These are phyloP conservation scores for Monotropa hypopitys DNA, from an alignment of 179 eudicot genomes.

Conservation along the genomic window DNA sequence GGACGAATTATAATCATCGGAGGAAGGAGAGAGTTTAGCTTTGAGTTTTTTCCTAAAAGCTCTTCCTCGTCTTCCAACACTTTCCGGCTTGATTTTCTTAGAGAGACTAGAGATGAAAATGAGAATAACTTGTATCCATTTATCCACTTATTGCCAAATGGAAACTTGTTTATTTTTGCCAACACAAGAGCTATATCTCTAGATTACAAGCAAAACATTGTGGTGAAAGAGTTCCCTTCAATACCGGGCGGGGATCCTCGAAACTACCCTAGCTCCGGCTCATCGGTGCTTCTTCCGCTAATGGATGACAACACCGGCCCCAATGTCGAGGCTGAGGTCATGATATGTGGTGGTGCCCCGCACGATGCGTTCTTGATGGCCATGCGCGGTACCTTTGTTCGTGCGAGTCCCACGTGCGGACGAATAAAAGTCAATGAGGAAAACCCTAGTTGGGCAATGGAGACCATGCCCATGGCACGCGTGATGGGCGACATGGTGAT, in stretches of 20 bases:
- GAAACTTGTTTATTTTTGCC: conserved; percentile 66
- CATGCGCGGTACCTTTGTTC: conserved; percentile 21
- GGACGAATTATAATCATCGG: conserved; percentile 48
- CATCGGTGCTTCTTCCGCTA: conserved; percentile 57
- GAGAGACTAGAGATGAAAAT: conserved; percentile 35
- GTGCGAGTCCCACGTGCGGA: conserved; percentile 43
- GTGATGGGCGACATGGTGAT: conserved; percentile 78
- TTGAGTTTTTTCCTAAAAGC: conserved; percentile 46
- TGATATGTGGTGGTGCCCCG: conserved; percentile 70
- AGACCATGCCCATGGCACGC: conserved; percentile 62
- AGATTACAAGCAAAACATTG: conserved; percentile 30
- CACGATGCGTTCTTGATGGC: conserved; percentile 24
- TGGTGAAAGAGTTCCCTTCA: conserved; percentile 37
- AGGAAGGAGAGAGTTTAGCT: conserved; percentile 46
- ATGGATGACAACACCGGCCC: conserved; percentile 29
- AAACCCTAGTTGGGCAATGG: conserved; percentile 52
- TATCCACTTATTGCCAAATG: conserved; percentile 52
- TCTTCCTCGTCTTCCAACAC: conserved; percentile 3
- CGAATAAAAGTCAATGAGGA: conserved; percentile 37
- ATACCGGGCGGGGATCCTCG: conserved; percentile 42
- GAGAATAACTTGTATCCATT: conserved; percentile 83
- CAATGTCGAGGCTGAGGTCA: conserved; percentile 27
- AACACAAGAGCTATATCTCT: conserved; percentile 48
- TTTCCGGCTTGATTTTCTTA: conserved; percentile 31
- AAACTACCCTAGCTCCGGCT: conserved; percentile 80